Conservation (phyloP, 805 yeast species). For the Jamesozyma lodderae region DNA sequence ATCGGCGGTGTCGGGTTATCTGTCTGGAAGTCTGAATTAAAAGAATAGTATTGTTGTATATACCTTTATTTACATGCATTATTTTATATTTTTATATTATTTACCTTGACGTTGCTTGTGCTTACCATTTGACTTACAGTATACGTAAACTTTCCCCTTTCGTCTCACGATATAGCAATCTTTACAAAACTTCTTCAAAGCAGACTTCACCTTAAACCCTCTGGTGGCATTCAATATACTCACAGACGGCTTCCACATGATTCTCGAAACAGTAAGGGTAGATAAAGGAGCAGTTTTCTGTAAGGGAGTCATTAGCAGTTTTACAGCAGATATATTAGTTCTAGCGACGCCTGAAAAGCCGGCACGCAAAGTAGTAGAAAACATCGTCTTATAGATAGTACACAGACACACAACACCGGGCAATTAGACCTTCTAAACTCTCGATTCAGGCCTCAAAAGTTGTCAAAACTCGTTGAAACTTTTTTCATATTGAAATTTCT, state of each 20-base stretch:
- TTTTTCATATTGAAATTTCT: too few relatives aligned
- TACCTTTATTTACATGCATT: conserved; percentile 2
- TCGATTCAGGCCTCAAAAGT: too few relatives aligned
- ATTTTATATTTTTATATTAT: conserved; percentile 3
- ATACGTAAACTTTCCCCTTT: conserved; percentile 88
- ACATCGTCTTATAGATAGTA: too few relatives aligned
- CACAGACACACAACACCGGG: too few relatives aligned
- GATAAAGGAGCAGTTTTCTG: too few relatives aligned
- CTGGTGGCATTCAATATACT: conserved; percentile 31
- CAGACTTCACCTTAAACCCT: conserved; percentile 83
- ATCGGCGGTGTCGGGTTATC: conserved; percentile 85
- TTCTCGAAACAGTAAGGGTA: too few relatives aligned
- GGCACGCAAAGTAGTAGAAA: too few relatives aligned
- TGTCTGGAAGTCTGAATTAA: conserved; percentile 30
- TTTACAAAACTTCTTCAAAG: conserved; percentile 87
- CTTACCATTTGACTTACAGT: conserved; percentile 86
- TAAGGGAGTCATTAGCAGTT: too few relatives aligned
- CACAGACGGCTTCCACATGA: conserved; percentile 1
- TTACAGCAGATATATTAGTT: too few relatives aligned
- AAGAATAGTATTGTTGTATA: neutral
- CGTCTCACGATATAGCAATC: conserved; percentile 90
- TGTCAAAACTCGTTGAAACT: too few relatives aligned
- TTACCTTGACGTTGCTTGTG: conserved; percentile 91
- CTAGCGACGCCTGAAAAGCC: too few relatives aligned
- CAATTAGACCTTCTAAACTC: too few relatives aligned